Evolutionary conservation across 164 flowering plant species (phyloP).

Genomic region (Sextonia rubra): DNA sequence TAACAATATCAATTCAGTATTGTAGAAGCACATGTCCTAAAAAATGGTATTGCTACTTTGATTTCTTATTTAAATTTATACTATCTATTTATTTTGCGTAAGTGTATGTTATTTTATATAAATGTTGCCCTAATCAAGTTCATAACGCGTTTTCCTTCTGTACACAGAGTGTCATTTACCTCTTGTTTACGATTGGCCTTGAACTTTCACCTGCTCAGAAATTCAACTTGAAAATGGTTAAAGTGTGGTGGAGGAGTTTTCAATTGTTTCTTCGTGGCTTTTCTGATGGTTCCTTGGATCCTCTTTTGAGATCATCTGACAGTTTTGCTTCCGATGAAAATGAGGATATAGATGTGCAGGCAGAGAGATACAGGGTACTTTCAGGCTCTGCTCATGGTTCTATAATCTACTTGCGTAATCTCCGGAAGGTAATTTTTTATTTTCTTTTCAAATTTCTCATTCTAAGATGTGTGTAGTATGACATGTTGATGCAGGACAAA

Average conservation of each 20-base stretch:
- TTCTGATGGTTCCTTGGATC: constrained; percentile 41
- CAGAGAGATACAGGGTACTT: constrained; percentile 79
- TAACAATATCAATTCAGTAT: no score
- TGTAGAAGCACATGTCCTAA: no score
- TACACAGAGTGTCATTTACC: constrained; percentile 66
- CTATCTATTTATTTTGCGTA: not conserved
- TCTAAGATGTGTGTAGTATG: not conserved
- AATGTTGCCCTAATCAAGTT: constrained; percentile 12
- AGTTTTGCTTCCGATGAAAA: constrained; percentile 34
- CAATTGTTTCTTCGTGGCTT: constrained; percentile 4
- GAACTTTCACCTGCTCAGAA: constrained; percentile 59
- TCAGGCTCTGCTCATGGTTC: constrained; percentile 68
- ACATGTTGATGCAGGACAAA: no score
- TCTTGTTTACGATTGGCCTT: constrained; percentile 63
- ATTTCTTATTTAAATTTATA: not conserved
- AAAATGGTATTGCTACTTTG: no score
- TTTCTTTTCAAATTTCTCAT: not conserved
- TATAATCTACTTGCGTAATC: constrained; percentile 70
- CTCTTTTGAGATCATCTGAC: constrained; percentile 50
- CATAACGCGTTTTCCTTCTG: constrained; percentile 10
- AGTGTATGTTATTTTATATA: not conserved
- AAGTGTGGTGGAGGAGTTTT: constrained; percentile 38
- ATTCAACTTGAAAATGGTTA: constrained; percentile 22
- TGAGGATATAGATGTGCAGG: constrained; percentile 81
- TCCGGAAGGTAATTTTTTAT: constrained; percentile 59